Base-by-base conservation (phyloP, 2,329 filamentous ascomycete genomes). In the Biscogniauxia mediterranea region DNA sequence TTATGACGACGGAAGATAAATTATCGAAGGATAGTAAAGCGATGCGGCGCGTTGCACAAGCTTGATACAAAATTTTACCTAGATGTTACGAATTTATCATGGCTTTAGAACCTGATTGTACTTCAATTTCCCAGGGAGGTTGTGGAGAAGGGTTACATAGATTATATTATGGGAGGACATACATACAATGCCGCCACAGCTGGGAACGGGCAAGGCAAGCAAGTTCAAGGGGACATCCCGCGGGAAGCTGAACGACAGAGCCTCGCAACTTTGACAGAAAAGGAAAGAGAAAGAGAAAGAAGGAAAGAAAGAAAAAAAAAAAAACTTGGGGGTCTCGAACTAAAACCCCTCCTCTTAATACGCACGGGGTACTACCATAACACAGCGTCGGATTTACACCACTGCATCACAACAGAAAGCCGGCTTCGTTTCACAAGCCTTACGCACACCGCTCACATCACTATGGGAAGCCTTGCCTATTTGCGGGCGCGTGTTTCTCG, bases 371-470 rank as follows among this genome's bases (percentile, higher is more conserved):
- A n/a, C 38, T 46, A 46, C 38, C 15, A n/a, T 46, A 46, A 3
- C 15, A 46, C 38, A 46, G 38, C 38, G 6, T 46, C 38, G 17
- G 38, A 46, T n/a, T 46, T 46, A 46, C 23, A 2, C 5, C 23
- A 2, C 5, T n/a, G 38, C 38, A 46, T 46, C 38, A 46, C 38
- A 46, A 46, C 38, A 46, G 15, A 46, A 13, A 46, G 32, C 32
- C 8, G 52, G 58, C 56, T 56, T 52, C 38, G 20, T 42, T 46
- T 56, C 38, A 38, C 51, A 54, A 54, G 52, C 55, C 52, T 55
- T 60, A 57, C 46, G 56, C 60, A 64, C 64, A 64, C 64, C 64
- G 64, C 64, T 59, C 54, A 38, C 28, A 60, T 55, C 50, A n/a
- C 57, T 42, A 62, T 50, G 38, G 46, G 26, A 21, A 23, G 20